Evolutionary conservation across 345 rosid species (phyloP).

Genomic region (Lepidium sativum): DNA sequence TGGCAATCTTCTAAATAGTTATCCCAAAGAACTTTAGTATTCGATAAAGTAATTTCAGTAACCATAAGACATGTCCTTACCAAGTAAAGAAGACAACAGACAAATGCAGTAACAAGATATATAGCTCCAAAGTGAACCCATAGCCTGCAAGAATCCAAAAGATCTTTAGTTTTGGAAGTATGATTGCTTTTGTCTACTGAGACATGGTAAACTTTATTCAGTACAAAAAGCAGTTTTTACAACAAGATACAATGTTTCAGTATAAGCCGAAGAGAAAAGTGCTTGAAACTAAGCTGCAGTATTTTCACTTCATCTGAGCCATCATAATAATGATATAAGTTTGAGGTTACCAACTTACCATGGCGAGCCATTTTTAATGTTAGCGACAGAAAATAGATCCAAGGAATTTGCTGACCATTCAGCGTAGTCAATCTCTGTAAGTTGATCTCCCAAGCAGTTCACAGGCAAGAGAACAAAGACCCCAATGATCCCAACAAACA

Average conservation of each 20-base stretch:
- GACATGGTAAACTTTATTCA: not conserved
- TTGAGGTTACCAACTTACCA: constrained; percentile 50
- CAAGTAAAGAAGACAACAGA: constrained; percentile 67
- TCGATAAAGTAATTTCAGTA: not conserved
- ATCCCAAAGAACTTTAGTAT: not conserved
- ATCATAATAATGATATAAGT: not conserved
- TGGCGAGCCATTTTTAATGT: constrained; percentile 54
- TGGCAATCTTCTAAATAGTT: constrained; percentile 1
- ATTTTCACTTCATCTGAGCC: not conserved
- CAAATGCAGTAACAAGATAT: constrained; percentile 59
- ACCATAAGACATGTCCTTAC: constrained; percentile 34
- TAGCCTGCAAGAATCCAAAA: constrained; percentile 50
- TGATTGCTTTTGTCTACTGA: not conserved
- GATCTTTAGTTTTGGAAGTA: constrained; percentile 4
- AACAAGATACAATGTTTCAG: not conserved
- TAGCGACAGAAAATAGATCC: constrained; percentile 82
- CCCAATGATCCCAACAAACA: constrained; percentile 82
- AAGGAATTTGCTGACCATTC: constrained; percentile 64
- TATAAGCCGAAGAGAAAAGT: not conserved
- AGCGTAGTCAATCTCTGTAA: constrained; percentile 47
- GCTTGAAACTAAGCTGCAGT: not conserved
- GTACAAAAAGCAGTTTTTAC: not conserved
- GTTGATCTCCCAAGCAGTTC: constrained; percentile 63
- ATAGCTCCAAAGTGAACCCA: constrained; percentile 90
- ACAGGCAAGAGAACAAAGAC: constrained; percentile 84